A percentile compares a stretch with the other conserved stretches of the same genome.
phyloP scores from a whole-genome alignment of 441 rosid species.

The Pelargonium citronellum region DNA sequence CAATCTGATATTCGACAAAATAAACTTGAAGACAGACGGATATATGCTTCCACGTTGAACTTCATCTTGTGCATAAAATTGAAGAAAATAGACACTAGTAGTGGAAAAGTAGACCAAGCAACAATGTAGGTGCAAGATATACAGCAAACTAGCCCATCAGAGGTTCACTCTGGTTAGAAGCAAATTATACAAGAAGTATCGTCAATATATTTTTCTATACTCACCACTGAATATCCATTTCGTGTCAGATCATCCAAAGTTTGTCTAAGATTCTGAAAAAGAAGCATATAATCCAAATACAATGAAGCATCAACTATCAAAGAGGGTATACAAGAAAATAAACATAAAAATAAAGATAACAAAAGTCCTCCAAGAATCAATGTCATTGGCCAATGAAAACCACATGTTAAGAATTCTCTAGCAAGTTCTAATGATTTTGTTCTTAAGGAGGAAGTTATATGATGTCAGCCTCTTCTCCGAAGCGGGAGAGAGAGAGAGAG shows the following conservation, averaged over 20 bases:
- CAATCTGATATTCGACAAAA: no score
- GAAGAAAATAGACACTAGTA: not conserved
- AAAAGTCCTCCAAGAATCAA: not conserved
- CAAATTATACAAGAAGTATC: not conserved
- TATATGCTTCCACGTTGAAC: no score
- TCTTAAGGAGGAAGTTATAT: not conserved
- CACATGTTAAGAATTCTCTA: not conserved
- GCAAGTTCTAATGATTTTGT: not conserved
- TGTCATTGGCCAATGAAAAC: not conserved
- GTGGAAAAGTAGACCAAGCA: not conserved
- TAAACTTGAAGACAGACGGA: no score
- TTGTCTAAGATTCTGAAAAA: constrained; percentile 91
- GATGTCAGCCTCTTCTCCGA: no score
- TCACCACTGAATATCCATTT: constrained; percentile 88
- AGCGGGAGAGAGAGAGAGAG: no score
- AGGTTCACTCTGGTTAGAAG: not conserved
- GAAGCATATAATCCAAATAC: constrained; percentile 12
- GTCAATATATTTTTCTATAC: constrained; percentile 23
- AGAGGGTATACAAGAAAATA: not conserved
- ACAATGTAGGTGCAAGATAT: not conserved
- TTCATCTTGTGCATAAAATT: no score
- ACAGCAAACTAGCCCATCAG: not conserved
- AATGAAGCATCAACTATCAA: not conserved
- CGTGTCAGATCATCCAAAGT: constrained; percentile 94
- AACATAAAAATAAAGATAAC: not conserved